These are phyloP conservation scores for Mycena metata DNA, from an alignment of 768 basidiomycete species.

Conservation along the genomic window DNA sequence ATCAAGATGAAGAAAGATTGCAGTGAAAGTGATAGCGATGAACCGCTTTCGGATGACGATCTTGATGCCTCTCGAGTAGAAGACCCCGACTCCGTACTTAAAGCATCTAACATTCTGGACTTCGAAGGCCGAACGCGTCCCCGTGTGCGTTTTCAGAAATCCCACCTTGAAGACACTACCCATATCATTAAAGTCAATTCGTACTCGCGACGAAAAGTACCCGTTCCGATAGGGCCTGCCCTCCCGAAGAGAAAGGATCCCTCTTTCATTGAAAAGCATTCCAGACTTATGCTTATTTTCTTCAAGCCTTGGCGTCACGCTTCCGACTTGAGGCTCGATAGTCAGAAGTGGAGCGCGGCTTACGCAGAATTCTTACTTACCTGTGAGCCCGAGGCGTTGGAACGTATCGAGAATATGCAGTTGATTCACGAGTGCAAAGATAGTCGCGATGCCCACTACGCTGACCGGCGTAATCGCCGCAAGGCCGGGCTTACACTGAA, in stretches of 20 bases:
- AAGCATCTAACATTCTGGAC: no score
- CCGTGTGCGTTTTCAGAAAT: no score
- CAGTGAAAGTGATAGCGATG: no score
- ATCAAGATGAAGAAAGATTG: no score
- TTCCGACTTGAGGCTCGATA: background rate
- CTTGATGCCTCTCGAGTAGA: no score
- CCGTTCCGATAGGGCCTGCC: background rate
- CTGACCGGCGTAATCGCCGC: background rate
- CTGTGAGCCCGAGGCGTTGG: constrained; percentile 25
- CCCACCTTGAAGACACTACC: background rate
- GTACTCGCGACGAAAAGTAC: background rate
- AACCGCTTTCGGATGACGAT: no score
- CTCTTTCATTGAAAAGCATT: background rate
- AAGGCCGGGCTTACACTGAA: no score
- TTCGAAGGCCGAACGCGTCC: no score
- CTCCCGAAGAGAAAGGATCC: background rate
- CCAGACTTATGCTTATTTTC: constrained; percentile 45
- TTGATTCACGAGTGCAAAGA: constrained; percentile 21
- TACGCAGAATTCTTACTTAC: background rate
- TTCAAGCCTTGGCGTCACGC: constrained; percentile 42
- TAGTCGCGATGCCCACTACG: constrained; percentile 22
- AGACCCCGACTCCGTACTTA: no score
- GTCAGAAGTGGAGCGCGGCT: constrained; percentile 5
- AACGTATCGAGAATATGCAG: constrained; percentile 27
- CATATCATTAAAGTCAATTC: background rate